Evolutionary conservation across 208 protist species (phyloP).

Genomic region (Sergeia podlipaevii): DNA sequence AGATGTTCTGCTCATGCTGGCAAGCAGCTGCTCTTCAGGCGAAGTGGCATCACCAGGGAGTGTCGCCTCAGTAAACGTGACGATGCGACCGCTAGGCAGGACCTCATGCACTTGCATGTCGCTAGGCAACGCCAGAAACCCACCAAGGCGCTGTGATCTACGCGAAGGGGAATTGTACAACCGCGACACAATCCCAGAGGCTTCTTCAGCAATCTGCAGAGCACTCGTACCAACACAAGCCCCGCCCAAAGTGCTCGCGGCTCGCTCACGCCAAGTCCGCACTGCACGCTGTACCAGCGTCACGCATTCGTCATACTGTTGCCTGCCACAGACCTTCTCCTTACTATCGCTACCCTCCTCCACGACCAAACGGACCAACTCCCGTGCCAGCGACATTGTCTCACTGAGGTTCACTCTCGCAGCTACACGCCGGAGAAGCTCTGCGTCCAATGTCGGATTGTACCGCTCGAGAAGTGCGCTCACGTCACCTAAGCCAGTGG

Average conservation of each 20-base stretch:
- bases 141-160: slow-evolving; percentile 4
- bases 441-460: slow-evolving; percentile 34
- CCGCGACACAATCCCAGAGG: slow-evolving; percentile 25
- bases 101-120: slow-evolving; percentile 74
- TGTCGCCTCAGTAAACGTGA: slow-evolving; percentile 56
- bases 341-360: slow-evolving; percentile 12
- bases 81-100: slow-evolving; percentile 53
- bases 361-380: slow-evolving; percentile 24
- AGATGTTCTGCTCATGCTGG: too few species aligned
- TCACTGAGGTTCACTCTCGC: slow-evolving; percentile 19
- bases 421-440: slow-evolving; percentile 27
- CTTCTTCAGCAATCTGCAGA: slow-evolving; percentile 20
- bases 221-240: background rate
- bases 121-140: slow-evolving; percentile 23
- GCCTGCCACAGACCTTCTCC: background rate
- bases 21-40: slow-evolving; percentile 14
- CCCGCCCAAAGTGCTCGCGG: background rate
- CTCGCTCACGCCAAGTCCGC: slow-evolving; percentile 9
- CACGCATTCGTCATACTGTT: background rate
- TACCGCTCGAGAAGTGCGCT: slow-evolving; percentile 21
- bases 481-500: too few species aligned
- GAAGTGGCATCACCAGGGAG: slow-evolving; percentile 11
- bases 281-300: slow-evolving; percentile 13
- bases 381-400: slow-evolving; percentile 17
- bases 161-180: slow-evolving; percentile 8